Base-by-base conservation (phyloP, 352 stramenopile genomes). In the Pythium rhizo-oryzae region DNA sequence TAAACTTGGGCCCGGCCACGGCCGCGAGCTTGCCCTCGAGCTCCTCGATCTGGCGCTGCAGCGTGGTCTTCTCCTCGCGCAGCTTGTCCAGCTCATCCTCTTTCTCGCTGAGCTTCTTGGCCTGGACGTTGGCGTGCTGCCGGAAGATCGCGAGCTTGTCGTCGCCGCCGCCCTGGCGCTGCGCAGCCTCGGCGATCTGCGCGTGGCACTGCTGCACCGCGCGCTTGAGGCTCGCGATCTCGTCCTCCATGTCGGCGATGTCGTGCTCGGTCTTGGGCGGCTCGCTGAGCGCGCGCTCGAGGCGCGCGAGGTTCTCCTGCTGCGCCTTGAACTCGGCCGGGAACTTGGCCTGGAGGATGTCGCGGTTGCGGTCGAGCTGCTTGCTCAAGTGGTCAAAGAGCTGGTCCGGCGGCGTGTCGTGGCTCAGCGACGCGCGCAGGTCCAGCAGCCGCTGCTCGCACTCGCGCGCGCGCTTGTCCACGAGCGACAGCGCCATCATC, bases 131-230 rank as follows among this genome's bases (percentile, higher is more conserved):
- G 5, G 84, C 85, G 66, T 97, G 91, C 72, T 98, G 91, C 1
- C 92, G 83, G 67, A 97, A 97, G 67, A 98, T 96, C 23, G 78
- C 91, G 25, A 98, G 81, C 47, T 98, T 98, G 69, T 95, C 87
- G 73, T 98, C 92, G 2, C 66, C 87, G 72, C 98, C 92, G 7
- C 67, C 67, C 25, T 69, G 61, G 0, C 74, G 70, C 30, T 81
- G 72, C 56, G 93, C 72, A 2, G 79, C 82, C 52, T 97, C 90
- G 5, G 91, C 81, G 33, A 97, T 82, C 57, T 97, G 75, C 25
- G 80, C 67, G 44, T 85, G 74, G 59, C 93, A 82, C 65, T 88
- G 74, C 66, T 87, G 72, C 43, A 93, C 90, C n/a, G 77, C 67
- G 19, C 70, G 72, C 59, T 85, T 79, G 33, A 93, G 67, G 23